Conservation (phyloP, 768 basidiomycete species). For the Amanita jacksonii region DNA sequence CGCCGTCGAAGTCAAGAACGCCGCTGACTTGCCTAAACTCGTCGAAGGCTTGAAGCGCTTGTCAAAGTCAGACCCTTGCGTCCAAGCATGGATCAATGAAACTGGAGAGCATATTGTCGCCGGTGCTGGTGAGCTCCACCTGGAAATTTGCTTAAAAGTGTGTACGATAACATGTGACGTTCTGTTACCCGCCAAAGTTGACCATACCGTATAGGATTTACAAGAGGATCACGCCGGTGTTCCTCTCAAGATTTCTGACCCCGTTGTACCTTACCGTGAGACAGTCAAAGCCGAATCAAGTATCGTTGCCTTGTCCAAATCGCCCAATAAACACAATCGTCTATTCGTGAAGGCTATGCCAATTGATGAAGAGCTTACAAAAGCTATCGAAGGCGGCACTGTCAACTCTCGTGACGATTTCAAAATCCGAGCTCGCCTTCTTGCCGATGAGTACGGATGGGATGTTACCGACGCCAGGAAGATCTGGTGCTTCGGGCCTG, state of each 20-base stretch:
- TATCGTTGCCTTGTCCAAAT: conserved; percentile 96
- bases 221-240: conserved; percentile 99
- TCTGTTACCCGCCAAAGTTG: too few relatives aligned
- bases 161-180: conserved; percentile 96
- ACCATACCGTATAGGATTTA: conserved; percentile 95
- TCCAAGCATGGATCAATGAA: conserved; percentile 88
- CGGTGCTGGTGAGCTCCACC: conserved; percentile 97
- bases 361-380: conserved; percentile 87
- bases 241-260: conserved; percentile 95
- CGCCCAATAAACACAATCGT: conserved; percentile 99
- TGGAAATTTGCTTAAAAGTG: conserved; percentile 99
- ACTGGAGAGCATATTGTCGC: conserved; percentile 98
- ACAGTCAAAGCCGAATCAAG: conserved; percentile 90
- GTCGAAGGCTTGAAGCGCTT: conserved; percentile 99
- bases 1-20: conserved; percentile 99
- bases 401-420: conserved; percentile 92
- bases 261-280: conserved; percentile 34
- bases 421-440: conserved; percentile 88
- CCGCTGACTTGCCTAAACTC: conserved; percentile 96
- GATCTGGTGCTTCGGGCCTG: conserved; percentile 99
- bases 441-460: conserved; percentile 97
- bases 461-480: conserved; percentile 99
- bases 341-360: conserved; percentile 91
- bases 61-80: conserved; percentile 99
- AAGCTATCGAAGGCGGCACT: conserved; percentile 84